A percentile compares a stretch with the other conserved stretches of the same genome.
phyloP scores from a whole-genome alignment of 2,329 filamentous ascomycete genomes.

The Pseudogymnoascus sp. region DNA sequence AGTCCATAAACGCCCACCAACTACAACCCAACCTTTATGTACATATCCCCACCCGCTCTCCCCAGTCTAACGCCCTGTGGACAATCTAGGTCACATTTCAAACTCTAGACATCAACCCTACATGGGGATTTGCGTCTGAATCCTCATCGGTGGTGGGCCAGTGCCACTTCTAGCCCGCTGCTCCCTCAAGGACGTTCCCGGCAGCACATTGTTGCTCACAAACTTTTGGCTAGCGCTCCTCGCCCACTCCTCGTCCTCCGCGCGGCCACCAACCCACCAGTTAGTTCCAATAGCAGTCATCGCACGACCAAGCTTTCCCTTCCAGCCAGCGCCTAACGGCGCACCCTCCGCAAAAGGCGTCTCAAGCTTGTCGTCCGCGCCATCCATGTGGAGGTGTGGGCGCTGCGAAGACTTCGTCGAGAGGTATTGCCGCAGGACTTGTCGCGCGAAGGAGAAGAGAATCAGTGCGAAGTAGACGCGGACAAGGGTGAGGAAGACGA shows the following conservation, averaged over 20 bases:
- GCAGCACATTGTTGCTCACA: slow-evolving; percentile 36
- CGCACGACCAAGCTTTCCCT: slow-evolving; percentile 67
- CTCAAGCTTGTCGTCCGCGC: slow-evolving; percentile 44
- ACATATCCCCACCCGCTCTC: background rate
- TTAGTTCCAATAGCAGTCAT: slow-evolving; percentile 67
- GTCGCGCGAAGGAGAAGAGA: slow-evolving; percentile 74
- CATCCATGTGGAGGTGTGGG: slow-evolving; percentile 28
- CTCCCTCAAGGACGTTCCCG: slow-evolving; percentile 35
- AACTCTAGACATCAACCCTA: background rate
- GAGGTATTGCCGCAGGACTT: slow-evolving; percentile 65
- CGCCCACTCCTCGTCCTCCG: slow-evolving; percentile 60
- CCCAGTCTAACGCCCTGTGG: background rate
- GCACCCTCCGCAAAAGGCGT: slow-evolving; percentile 64
- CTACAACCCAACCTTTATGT: background rate
- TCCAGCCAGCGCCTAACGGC: slow-evolving; percentile 72
- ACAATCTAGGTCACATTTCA: background rate
- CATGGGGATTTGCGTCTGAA: background rate
- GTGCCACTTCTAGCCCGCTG: slow-evolving; percentile 37
- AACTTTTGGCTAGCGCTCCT: slow-evolving; percentile 55
- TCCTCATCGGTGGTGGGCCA: slow-evolving; percentile 27
- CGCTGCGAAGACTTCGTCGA: slow-evolving; percentile 27
- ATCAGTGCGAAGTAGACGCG: slow-evolving; percentile 79
- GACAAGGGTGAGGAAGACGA: slow-evolving; percentile 65
- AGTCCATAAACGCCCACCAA: background rate
- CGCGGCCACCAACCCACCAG: slow-evolving; percentile 73